Base-by-base conservation (phyloP, 306 rosid species). In the Datisca glomerata region DNA sequence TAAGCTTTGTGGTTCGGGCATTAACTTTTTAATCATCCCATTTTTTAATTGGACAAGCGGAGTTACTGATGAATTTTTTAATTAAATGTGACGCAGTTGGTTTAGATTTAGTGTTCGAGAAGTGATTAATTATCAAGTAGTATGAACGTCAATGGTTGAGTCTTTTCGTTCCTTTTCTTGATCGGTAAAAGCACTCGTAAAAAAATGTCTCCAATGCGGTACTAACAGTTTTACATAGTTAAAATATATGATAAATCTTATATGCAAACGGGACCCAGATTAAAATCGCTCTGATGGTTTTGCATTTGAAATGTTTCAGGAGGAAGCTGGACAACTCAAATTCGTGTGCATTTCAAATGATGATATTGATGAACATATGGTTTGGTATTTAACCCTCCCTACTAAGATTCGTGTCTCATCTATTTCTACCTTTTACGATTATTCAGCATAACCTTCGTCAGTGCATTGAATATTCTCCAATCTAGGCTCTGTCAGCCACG, bases 301-400 rank as follows among this genome's bases (percentile, higher is more conserved):
- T 15, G 7, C 18, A 12, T 49, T 55, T 58, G 14, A 7, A 27
- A 23, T 22, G 24, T 25, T 59, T 18, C 62, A 89, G 98, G 98
- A 89, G 73, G 98, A 89, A 57, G 76, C 81, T 12, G 93, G 93
- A 53, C 64, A 43, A 57, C 95, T 89, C 66, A 89, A 70, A 67
- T 89, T 89, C 51, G 93, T 58, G 5, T 84, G 86, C 65, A 52
- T 27, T 53, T 72, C 84, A 1, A 89, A 80, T 45, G 98, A 89
- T 47, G 93, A 91, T 45, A 56, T 73, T 45, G 98, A 84, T 61
- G 60, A 80, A 55, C 95, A 89, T 52, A 89, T 89, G 98, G 64
- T 89, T 73, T 89, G 98, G 98, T 84, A 84, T 55, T 41, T 45
- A 7, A 28, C 58, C 49, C 53, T 23, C 47, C 35, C 35, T 36